Base-by-base conservation (phyloP, 2,329 filamentous ascomycete species). In the Corinectria fuckeliana region DNA sequence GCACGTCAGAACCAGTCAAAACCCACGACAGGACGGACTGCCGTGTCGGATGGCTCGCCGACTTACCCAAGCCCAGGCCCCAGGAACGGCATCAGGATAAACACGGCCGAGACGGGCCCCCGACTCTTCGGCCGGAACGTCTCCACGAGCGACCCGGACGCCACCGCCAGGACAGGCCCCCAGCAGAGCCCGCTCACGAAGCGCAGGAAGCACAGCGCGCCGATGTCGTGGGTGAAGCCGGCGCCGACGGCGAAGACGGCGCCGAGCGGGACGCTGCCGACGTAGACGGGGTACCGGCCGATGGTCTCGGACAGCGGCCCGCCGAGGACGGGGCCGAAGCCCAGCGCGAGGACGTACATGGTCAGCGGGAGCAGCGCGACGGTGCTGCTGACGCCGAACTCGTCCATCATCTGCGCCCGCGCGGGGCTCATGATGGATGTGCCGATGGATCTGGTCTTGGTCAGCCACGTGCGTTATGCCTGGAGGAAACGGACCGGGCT, bases 301-400 rank as follows among this genome's bases (percentile, higher is more conserved):
- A 83, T 73, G 0, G 78, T 81, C 68, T 90, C 88, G 48, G 82
- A 86, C 0, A 88, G 67, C 0, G 86, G 87, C 0, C 86, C 85
- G 9, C 83, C 83, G 13, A 87, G 61, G 49, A 88, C 74, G 6
- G 88, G 87, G 0, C 87, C 87, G 14, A 88, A 76, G 3, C 77
- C 85, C 0, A 90, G 78, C 0, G 86, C 87, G 9, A 88, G 73
- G 5, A 86, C 81, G 70, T 87, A 90, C 5, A 88, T 71, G 0
- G 87, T 82, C 1, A 90, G 71, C 0, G 84, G 83, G 0, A 89
- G 73, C n/a, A 90, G 75, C 0, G 87, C 83, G 7, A 80, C 78
- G 1, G 84, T 87, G 48, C 79, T 78, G 13, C 78, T 80, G 11
- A 88, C 78, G 42, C 78, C 64, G 69, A 90, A 90, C 6, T 84